Conservation (phyloP, 306 rosid genomes). For the Astragalus glycyphyllos region DNA sequence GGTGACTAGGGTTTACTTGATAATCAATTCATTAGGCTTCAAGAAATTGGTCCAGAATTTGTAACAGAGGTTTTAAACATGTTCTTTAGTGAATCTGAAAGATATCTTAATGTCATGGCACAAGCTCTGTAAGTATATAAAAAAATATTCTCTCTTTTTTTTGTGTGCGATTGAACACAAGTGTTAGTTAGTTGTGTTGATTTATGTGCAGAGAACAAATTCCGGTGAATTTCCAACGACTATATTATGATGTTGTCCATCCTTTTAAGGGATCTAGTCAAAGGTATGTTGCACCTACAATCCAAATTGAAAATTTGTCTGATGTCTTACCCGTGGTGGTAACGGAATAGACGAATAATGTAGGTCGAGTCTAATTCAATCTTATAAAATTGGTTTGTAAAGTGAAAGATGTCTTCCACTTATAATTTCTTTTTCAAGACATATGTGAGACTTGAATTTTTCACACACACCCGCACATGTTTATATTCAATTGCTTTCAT, state of each 20-base stretch:
- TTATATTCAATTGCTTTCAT: no score
- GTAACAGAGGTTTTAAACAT: conserved; percentile 66
- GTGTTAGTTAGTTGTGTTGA: conserved; percentile 3
- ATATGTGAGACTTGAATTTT: no score
- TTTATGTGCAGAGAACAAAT: conserved; percentile 48
- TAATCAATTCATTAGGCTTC: conserved; percentile 64
- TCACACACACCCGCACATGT: no score
- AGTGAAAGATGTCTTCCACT: no score
- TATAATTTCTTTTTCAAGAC: no score
- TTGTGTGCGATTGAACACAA: not conserved
- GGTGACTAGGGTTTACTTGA: conserved; percentile 59
- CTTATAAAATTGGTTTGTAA: no score
- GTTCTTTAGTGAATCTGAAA: conserved; percentile 68
- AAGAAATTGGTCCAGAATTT: conserved; percentile 64
- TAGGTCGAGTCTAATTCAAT: no score
- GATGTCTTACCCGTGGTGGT: no score
- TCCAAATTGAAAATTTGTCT: no score
- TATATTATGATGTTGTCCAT: conserved; percentile 69
- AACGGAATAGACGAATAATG: no score
- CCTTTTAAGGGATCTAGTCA: conserved; percentile 70
- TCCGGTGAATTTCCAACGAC: conserved; percentile 61
- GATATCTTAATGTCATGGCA: conserved; percentile 58
- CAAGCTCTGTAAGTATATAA: conserved; percentile 54
- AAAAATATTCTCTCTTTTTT: not conserved
- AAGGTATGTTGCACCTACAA: conserved; percentile 47